phyloP scores from a whole-genome alignment of 2,329 filamentous ascomycete genomes.

The Ophiostoma triangulosporum region DNA sequence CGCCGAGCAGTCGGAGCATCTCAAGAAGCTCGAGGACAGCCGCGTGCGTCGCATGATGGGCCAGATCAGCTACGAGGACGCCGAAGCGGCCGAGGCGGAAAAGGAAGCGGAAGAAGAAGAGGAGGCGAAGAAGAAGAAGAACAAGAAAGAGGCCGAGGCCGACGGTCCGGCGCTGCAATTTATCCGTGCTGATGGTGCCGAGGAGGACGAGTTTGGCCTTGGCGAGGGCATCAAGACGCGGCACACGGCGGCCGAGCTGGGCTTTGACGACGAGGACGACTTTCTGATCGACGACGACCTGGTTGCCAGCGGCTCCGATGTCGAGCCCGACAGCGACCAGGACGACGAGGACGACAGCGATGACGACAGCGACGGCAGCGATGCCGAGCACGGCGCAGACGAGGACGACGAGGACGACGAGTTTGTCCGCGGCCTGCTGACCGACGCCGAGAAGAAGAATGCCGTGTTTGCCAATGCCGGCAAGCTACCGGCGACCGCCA shows the following conservation, averaged over 20 bases:
- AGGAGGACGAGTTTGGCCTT: slow-evolving; percentile 45
- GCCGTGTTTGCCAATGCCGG: slow-evolving; percentile 35
- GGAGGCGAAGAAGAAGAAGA: slow-evolving; percentile 27
- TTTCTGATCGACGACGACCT: slow-evolving; percentile 84
- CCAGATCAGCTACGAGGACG: slow-evolving; percentile 46
- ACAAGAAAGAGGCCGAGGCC: slow-evolving; percentile 61
- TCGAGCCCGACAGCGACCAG: slow-evolving; percentile 43
- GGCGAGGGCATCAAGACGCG: slow-evolving; percentile 44
- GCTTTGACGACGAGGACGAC: slow-evolving; percentile 86
- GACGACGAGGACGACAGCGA: slow-evolving; percentile 25
- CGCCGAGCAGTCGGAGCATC: slow-evolving; percentile 59
- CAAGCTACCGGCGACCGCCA: neutral
- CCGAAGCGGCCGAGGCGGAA: slow-evolving; percentile 27
- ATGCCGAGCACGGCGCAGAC: neutral
- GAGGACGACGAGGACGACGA: slow-evolving; percentile 46
- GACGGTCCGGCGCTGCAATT: slow-evolving; percentile 9
- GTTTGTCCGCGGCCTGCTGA: slow-evolving; percentile 56
- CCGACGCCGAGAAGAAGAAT: slow-evolving; percentile 41
- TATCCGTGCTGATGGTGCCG: slow-evolving; percentile 26
- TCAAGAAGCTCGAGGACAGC: slow-evolving; percentile 73
- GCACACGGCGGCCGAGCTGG: slow-evolving; percentile 47
- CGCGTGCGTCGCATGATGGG: slow-evolving; percentile 78
- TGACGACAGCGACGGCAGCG: slow-evolving; percentile 44
- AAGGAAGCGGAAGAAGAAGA: slow-evolving; percentile 27
- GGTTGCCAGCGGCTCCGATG: slow-evolving; percentile 64